Percentiles rank a stretch among this genome's conserved stretches.
These are phyloP conservation scores for Salix caprea DNA, from an alignment of 345 rosid species.

Conservation along the genomic window DNA sequence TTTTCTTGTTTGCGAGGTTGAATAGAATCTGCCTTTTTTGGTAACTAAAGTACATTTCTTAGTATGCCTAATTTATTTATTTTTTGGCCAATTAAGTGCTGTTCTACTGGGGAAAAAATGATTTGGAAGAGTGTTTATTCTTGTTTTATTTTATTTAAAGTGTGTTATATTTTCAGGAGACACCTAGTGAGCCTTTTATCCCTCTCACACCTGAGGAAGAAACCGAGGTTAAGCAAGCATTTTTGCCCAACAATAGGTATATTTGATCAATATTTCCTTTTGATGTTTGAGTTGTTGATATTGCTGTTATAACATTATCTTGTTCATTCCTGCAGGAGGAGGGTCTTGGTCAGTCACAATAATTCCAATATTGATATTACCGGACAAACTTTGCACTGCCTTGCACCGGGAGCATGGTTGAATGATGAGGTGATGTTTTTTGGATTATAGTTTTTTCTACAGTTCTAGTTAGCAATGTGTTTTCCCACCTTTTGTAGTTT, in stretches of 20 bases:
- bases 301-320: slow-evolving; percentile 13
- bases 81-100: background rate
- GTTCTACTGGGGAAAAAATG: background rate
- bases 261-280: slow-evolving; percentile 7
- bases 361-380: slow-evolving; percentile 70
- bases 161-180: slow-evolving; percentile 38
- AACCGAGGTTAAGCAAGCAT: slow-evolving; percentile 47
- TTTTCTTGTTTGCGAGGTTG: background rate
- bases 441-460: slow-evolving; percentile 1
- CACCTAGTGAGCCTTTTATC: slow-evolving; percentile 57
- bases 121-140: background rate
- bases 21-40: background rate
- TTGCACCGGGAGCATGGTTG: slow-evolving; percentile 74
- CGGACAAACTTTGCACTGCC: slow-evolving; percentile 62
- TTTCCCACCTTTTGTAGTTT: background rate
- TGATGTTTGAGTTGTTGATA: background rate
- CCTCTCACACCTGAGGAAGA: slow-evolving; percentile 76
- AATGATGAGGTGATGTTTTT: slow-evolving; percentile 77
- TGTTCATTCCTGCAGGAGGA: slow-evolving; percentile 43
- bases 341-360: slow-evolving; percentile 50
- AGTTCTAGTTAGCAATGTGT: background rate
- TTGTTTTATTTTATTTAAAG: background rate
- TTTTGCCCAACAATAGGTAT: slow-evolving; percentile 52
- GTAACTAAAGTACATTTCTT: background rate
- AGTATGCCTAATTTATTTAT: background rate